These are phyloP conservation scores for Fagus crenata DNA, from an alignment of 306 rosid genomes.

Conservation along the genomic window DNA sequence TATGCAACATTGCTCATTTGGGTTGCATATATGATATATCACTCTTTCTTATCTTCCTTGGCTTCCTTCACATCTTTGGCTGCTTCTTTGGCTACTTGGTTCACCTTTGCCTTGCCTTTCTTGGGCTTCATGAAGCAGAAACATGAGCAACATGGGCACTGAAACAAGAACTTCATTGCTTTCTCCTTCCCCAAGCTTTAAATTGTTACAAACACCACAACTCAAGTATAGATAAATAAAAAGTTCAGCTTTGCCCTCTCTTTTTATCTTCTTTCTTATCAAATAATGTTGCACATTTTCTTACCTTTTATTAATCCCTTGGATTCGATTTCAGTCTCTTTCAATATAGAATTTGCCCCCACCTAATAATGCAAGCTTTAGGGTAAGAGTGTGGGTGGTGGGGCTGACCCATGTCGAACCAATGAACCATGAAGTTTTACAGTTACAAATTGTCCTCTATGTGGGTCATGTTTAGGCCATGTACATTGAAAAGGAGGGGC, in stretches of 20 bases:
- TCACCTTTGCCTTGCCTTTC: constrained; percentile 45
- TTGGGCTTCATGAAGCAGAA: constrained; percentile 81
- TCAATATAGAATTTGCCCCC: constrained; percentile 38
- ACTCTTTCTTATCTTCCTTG: constrained; percentile 54
- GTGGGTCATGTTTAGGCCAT: constrained; percentile 40
- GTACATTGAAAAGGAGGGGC: constrained; percentile 6
- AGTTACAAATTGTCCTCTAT: constrained; percentile 5
- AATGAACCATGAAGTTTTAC: background rate
- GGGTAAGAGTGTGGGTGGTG: constrained; percentile 22
- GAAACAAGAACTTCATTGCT: constrained; percentile 62
- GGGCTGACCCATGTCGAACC: constrained; percentile 28
- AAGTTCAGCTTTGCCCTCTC: background rate
- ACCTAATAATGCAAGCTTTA: constrained; percentile 39
- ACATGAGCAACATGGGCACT: constrained; percentile 65
- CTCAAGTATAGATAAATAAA: background rate
- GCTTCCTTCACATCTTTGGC: constrained; percentile 40
- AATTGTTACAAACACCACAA: constrained; percentile 1
- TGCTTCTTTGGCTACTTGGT: constrained; percentile 26
- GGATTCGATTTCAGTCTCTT: constrained; percentile 65
- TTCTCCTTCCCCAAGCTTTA: constrained; percentile 16
- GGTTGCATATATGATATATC: constrained; percentile 31
- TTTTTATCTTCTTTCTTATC: constrained; percentile 28
- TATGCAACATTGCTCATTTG: constrained; percentile 3
- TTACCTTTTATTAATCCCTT: constrained; percentile 8
- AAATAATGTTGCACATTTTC: background rate